phyloP scores from a whole-genome alignment of 164 flowering plant genomes.

The Umbellularia californica region DNA sequence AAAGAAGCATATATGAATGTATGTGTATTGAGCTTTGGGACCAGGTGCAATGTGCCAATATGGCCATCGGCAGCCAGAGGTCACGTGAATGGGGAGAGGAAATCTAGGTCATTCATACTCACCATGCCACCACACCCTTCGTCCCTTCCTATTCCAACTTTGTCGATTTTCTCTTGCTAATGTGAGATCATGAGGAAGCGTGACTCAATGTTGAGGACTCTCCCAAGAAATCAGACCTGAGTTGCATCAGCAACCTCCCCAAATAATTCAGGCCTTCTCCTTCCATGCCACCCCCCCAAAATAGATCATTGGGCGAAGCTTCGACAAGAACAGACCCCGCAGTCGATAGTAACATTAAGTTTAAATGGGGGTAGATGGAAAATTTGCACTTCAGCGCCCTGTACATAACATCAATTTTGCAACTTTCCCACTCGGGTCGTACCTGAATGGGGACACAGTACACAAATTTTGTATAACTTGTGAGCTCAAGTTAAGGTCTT shows the following conservation, averaged over 20 bases:
- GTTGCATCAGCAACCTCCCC: conserved; percentile 84
- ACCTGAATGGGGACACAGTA: conserved; percentile 45
- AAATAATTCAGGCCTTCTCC: conserved; percentile 92
- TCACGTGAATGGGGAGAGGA: too few relatives aligned
- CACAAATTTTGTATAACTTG: not conserved
- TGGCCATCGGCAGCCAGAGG: too few relatives aligned
- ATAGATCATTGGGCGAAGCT: conserved; percentile 97
- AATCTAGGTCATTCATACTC: too few relatives aligned
- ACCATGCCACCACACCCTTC: too few relatives aligned
- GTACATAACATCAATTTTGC: conserved; percentile 82
- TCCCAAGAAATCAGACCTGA: conserved; percentile 85
- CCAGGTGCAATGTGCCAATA: too few relatives aligned
- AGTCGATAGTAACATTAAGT: conserved; percentile 76
- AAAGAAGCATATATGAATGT: too few relatives aligned
- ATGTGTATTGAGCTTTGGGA: too few relatives aligned
- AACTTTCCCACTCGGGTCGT: conserved; percentile 73
- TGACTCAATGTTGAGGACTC: conserved; percentile 22
- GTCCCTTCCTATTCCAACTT: too few relatives aligned
- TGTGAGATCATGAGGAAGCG: too few relatives aligned
- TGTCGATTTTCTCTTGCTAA: too few relatives aligned
- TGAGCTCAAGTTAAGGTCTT: not conserved
- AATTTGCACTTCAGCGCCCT: conserved; percentile 87
- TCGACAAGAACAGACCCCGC: conserved; percentile 89
- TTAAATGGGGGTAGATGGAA: conserved; percentile 77
- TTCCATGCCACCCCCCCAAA: conserved; percentile 95